These are phyloP conservation scores for Phytopythium boreale DNA, from an alignment of 352 stramenopile genomes.

Conservation along the genomic window DNA sequence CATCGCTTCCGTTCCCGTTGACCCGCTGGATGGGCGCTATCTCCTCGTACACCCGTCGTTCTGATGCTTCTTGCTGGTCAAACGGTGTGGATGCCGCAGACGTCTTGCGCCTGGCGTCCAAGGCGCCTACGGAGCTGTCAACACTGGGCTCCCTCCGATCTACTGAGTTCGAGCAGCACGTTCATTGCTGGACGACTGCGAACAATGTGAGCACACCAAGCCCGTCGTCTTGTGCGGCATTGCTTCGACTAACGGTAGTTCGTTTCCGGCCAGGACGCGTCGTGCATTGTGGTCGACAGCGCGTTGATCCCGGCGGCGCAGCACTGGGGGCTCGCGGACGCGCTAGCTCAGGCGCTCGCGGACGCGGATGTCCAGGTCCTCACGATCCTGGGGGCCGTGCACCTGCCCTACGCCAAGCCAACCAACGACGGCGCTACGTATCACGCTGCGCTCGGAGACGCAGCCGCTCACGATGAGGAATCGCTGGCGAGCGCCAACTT, in stretches of 20 bases:
- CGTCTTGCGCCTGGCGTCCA: constrained; percentile 29
- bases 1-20: neutral
- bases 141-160: neutral
- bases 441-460: constrained; percentile 24
- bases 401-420: constrained; percentile 59
- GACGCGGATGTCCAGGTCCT: constrained; percentile 31
- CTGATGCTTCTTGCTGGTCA: neutral
- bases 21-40: neutral
- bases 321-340: constrained; percentile 45
- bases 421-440: constrained; percentile 38
- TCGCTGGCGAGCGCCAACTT: constrained; percentile 7
- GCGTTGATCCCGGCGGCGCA: constrained; percentile 15
- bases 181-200: constrained; percentile 5
- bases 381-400: constrained; percentile 44
- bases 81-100: constrained; percentile 14
- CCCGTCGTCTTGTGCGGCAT: no score
- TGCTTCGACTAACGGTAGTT: neutral
- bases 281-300: constrained; percentile 34
- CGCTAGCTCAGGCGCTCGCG: constrained; percentile 36
- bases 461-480: neutral
- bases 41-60: neutral
- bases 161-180: constrained; percentile 7
- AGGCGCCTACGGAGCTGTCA: constrained; percentile 7
- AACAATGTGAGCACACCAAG: neutral
- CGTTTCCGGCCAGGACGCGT: constrained; percentile 16